Base-by-base conservation (phyloP, 257 asterid genomes). In the Przewalskia tangutica region DNA sequence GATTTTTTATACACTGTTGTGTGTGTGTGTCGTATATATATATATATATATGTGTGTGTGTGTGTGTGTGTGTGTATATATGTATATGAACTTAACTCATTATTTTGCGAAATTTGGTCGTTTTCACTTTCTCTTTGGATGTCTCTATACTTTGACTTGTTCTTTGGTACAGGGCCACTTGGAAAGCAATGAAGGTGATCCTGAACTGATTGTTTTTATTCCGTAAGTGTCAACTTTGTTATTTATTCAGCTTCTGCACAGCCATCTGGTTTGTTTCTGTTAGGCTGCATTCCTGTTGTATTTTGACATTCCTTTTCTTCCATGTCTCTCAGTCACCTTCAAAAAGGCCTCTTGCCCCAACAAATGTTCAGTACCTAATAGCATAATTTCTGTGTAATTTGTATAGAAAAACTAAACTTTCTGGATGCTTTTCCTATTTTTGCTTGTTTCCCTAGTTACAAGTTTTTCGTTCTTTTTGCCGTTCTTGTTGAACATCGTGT, bases 151-250 rank as follows among this genome's bases (percentile, higher is more conserved):
- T 13, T 77, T 38, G 36, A 58, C 75, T 42, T 77, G 65, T 82
- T 82, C 11, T 40, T 71, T 36, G 82, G 65, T 32, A 64, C 92
- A 95, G 99, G 97, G 96, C 87, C 84, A 88, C 88, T 85, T 95
- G 94, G 99, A 95, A 89, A 95, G 98, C 97, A 95, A 95, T 84
- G 93, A 88, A 62, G 98, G 97, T 16, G 99, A 95, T 87, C 98
- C 99, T 2, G 98, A 95, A 89, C 86, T 95, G 89, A 93, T 95
- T 83, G 95, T 95, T 84, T 93, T 92, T 86, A 95, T 95, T 66
- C 99, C 98, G 98, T 95, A 89, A 91, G 97, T 89, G 77, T 67
- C 59, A 48, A 51, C 48, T 64, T 85, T 65, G 64, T 82, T 81
- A 6, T 5, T 32, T 3, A 17, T 16, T 36, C 56, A 4, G 48